Evolutionary conservation across 2,329 filamentous ascomycete genomes (phyloP).

Genomic region (Aspergillus flavus): DNA sequence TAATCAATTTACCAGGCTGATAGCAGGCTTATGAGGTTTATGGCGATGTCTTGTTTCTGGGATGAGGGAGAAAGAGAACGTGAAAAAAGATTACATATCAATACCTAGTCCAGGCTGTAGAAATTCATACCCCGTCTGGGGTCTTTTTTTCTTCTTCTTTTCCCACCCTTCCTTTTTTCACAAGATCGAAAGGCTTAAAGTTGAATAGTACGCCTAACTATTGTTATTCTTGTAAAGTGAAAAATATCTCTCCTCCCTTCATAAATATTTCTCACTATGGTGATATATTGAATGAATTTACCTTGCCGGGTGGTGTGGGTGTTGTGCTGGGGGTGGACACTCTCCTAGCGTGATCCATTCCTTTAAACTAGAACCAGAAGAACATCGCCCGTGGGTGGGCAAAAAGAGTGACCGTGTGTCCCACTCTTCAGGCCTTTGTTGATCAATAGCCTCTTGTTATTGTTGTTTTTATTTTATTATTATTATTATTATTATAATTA

Average conservation of each 20-base stretch:
- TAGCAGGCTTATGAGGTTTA: neutral
- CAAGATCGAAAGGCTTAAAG: neutral
- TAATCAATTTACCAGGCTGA: neutral
- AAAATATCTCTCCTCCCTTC: neutral
- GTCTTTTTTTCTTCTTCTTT: neutral
- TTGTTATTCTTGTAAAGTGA: neutral
- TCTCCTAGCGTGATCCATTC: slow-evolving; percentile 27
- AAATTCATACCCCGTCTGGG: neutral
- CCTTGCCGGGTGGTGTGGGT: slow-evolving; percentile 2
- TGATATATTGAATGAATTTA: slow-evolving; percentile 1
- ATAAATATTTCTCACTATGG: neutral
- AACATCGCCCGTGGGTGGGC: slow-evolving; percentile 17
- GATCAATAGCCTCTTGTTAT: slow-evolving; percentile 20
- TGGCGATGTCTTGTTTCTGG: neutral
- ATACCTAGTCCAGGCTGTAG: neutral
- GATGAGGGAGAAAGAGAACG: neutral
- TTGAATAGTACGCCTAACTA: neutral
- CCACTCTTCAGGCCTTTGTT: slow-evolving; percentile 22
- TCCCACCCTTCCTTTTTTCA: too few relatives aligned
- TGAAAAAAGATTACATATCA: neutral
- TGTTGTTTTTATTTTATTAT: slow-evolving; percentile 20
- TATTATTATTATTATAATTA: slow-evolving; percentile 12
- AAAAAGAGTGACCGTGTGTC: slow-evolving; percentile 18
- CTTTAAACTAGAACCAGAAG: slow-evolving; percentile 22
- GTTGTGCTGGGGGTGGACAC: slow-evolving; percentile 13